phyloP scores from a whole-genome alignment of 495 filamentous ascomycete genomes.

The Penicillium riverlandense region DNA sequence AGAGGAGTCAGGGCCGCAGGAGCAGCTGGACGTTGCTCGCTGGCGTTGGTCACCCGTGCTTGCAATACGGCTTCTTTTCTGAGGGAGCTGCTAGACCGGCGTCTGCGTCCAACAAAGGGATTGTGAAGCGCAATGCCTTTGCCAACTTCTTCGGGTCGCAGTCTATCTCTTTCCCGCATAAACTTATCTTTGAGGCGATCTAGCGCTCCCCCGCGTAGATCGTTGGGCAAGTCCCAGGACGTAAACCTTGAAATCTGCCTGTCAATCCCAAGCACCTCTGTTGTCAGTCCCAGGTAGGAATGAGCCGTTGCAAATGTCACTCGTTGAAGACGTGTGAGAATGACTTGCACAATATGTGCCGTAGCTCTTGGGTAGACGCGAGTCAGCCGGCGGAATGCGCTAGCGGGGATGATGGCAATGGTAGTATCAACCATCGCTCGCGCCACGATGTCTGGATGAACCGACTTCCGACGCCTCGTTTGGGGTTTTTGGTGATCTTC shows the following conservation, averaged over 20 bases:
- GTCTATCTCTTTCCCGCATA: constrained; percentile 71
- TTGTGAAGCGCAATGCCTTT: constrained; percentile 98
- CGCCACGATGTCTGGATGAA: constrained; percentile 93
- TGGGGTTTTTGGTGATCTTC: not conserved
- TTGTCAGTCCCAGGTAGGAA: constrained; percentile 84
- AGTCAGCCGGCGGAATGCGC: constrained; percentile 90
- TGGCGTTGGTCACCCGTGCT: constrained; percentile 37
- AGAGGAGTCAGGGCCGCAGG: constrained; percentile 6
- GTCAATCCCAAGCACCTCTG: constrained; percentile 86
- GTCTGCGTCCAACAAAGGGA: constrained; percentile 54
- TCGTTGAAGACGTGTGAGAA: constrained; percentile 85
- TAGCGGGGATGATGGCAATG: constrained; percentile 95
- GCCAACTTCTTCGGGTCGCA: constrained; percentile 73
- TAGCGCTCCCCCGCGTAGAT: constrained; percentile 76
- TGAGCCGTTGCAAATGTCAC: constrained; percentile 93
- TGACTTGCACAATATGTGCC: constrained; percentile 95
- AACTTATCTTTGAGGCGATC: constrained; percentile 93
- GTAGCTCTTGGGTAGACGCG: constrained; percentile 92
- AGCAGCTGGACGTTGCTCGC: constrained; percentile 12
- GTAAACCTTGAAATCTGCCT: constrained; percentile 89
- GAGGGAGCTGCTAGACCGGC: constrained; percentile 65
- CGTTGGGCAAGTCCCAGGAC: constrained; percentile 83
- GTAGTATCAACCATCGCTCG: constrained; percentile 96
- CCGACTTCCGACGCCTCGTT: constrained; percentile 56
- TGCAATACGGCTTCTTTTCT: constrained; percentile 79